Conservation (phyloP, 768 basidiomycete genomes). For the Mycena rosella region DNA sequence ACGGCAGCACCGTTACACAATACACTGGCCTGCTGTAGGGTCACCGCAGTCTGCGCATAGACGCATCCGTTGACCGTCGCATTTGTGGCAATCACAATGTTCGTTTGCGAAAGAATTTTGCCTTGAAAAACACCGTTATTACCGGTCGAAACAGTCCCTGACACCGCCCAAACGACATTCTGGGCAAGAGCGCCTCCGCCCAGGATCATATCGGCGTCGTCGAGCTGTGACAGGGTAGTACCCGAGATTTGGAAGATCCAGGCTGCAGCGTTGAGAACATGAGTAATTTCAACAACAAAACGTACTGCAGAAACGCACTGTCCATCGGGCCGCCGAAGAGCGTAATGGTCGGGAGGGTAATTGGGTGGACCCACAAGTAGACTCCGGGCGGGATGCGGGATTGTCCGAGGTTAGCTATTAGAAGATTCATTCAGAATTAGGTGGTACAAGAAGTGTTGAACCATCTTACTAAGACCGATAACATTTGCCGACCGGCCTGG, state of each 20-base stretch:
- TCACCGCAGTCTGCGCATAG: no score
- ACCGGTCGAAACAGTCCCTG: no score
- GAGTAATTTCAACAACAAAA: background rate
- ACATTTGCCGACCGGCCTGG: background rate
- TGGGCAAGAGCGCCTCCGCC: no score
- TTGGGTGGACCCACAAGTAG: background rate
- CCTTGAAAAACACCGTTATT: no score
- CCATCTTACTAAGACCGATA: background rate
- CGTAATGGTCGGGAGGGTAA: background rate
- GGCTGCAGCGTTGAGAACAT: background rate
- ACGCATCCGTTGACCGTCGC: no score
- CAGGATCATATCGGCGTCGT: no score
- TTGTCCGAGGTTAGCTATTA: background rate
- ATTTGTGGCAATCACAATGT: no score
- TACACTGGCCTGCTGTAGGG: no score
- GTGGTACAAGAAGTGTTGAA: background rate
- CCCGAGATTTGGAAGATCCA: conserved; percentile 6
- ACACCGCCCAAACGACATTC: no score
- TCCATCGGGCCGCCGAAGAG: background rate
- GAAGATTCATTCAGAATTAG: no score
- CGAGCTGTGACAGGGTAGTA: background rate
- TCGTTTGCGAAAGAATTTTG: no score
- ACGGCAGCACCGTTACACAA: no score
- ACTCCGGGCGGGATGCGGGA: background rate
- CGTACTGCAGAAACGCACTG: background rate